These are phyloP conservation scores for Clonostachys solani DNA, from an alignment of 2,329 filamentous ascomycete genomes.

Conservation along the genomic window DNA sequence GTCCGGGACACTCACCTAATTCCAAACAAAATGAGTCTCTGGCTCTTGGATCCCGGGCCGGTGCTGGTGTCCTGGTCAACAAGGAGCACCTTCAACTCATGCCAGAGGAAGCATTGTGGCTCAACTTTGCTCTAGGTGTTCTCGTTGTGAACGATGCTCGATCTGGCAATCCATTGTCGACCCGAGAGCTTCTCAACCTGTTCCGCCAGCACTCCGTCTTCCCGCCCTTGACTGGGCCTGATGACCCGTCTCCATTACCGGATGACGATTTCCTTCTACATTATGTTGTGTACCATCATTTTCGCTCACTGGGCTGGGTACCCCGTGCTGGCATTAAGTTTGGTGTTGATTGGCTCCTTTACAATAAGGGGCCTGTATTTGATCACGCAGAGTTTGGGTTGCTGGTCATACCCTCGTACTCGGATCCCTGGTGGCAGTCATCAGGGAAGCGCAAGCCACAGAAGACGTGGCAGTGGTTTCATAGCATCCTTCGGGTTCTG, in stretches of 20 bases:
- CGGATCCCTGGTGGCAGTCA: constrained; percentile 64
- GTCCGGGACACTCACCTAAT: constrained; percentile 25
- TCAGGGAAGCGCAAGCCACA: constrained; percentile 40
- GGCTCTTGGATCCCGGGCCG: background rate
- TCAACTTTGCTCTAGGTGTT: constrained; percentile 74
- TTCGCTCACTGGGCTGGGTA: constrained; percentile 92
- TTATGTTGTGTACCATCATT: constrained; percentile 93
- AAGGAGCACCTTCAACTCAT: constrained; percentile 89
- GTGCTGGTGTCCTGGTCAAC: constrained; percentile 28
- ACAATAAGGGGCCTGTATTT: constrained; percentile 89
- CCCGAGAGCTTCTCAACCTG: constrained; percentile 56
- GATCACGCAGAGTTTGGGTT: constrained; percentile 92
- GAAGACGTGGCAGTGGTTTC: constrained; percentile 76
- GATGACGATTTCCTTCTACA: constrained; percentile 83
- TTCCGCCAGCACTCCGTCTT: constrained; percentile 69
- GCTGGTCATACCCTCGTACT: constrained; percentile 79
- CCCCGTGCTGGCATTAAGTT: constrained; percentile 92
- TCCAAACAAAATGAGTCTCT: no score
- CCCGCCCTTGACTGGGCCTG: constrained; percentile 43
- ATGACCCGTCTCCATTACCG: constrained; percentile 46
- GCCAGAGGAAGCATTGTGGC: constrained; percentile 87
- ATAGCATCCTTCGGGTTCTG: constrained; percentile 85
- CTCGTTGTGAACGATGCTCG: constrained; percentile 56
- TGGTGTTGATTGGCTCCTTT: constrained; percentile 90
- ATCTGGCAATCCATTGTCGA: constrained; percentile 39